Percentiles rank a stretch among this genome's conserved stretches.
phyloP scores from a whole-genome alignment of 2,329 filamentous ascomycete genomes.

The Fusarium ramigenum region DNA sequence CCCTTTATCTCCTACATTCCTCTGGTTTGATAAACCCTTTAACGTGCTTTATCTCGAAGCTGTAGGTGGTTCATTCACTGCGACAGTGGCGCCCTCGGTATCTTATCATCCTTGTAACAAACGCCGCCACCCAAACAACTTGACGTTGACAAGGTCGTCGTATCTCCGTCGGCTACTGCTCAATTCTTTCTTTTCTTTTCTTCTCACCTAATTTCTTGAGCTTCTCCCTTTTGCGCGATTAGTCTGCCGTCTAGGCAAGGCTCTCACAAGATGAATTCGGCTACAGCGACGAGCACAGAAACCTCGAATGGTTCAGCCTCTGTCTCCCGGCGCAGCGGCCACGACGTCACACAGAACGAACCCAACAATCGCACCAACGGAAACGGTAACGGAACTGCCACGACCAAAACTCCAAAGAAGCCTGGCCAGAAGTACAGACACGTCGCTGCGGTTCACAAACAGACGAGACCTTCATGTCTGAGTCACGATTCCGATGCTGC shows the following conservation, averaged over 20 bases:
- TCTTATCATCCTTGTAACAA: conserved; percentile 33
- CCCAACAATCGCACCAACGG: conserved; percentile 33
- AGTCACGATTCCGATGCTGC: conserved; percentile 80
- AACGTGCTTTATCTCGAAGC: conserved; percentile 26
- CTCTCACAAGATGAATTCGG: conserved; percentile 51
- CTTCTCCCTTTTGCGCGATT: neutral
- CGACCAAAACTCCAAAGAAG: conserved; percentile 32
- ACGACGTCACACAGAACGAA: conserved; percentile 43
- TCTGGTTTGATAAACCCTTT: conserved; percentile 19
- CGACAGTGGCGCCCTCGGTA: conserved; percentile 27
- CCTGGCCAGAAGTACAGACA: conserved; percentile 79
- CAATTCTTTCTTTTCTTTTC: conserved; percentile 1
- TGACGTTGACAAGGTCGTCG: conserved; percentile 22
- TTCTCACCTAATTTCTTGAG: neutral
- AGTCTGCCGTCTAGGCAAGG: conserved; percentile 28
- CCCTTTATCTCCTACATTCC: conserved; percentile 35
- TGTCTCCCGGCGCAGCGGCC: conserved; percentile 40
- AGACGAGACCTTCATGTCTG: conserved; percentile 78
- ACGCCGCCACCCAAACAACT: conserved; percentile 28
- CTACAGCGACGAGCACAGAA: conserved; percentile 51
- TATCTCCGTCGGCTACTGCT: conserved; percentile 2
- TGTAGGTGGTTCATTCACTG: conserved; percentile 28
- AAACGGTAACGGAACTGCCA: conserved; percentile 38
- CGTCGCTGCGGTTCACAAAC: conserved; percentile 84
- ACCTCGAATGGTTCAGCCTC: conserved; percentile 41